Evolutionary conservation across 495 filamentous ascomycete species (phyloP).

Genomic region (Penicillium steckii): DNA sequence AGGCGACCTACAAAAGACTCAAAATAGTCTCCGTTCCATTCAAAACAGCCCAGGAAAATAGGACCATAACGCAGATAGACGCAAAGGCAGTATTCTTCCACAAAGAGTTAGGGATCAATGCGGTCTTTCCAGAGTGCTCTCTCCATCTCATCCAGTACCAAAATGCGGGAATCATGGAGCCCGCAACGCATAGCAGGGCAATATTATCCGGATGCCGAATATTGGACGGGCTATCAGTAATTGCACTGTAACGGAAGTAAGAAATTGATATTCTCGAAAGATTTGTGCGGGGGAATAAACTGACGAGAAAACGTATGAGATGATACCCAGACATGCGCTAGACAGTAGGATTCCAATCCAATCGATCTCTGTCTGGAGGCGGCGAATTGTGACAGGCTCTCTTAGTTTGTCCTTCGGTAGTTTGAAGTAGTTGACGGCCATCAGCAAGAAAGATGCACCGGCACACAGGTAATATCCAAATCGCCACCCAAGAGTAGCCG

Average conservation of each 20-base stretch:
- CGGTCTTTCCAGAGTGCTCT: conserved; percentile 38
- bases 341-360: conserved; percentile 48
- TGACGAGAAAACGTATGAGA: conserved; percentile 48
- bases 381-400: conserved; percentile 8
- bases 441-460: conserved; percentile 34
- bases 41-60: conserved; percentile 47
- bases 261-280: neutral
- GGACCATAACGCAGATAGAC: conserved; percentile 49
- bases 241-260: conserved; percentile 22
- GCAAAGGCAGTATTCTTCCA: conserved; percentile 53
- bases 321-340: conserved; percentile 40
- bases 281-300: conserved; percentile 3
- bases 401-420: conserved; percentile 24
- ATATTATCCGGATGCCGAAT: conserved; percentile 38
- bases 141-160: conserved; percentile 45
- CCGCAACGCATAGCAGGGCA: conserved; percentile 35
- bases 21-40: conserved; percentile 51
- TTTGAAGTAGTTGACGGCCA: conserved; percentile 32
- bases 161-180: conserved; percentile 44
- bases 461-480: conserved; percentile 49
- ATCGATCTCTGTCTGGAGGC: conserved; percentile 40
- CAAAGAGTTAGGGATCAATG: conserved; percentile 54
- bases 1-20: conserved; percentile 42
- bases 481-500: conserved; percentile 41
- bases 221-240: conserved; percentile 35